phyloP scores from a whole-genome alignment of 305 asterid species.

The Coffea humblotiana region DNA sequence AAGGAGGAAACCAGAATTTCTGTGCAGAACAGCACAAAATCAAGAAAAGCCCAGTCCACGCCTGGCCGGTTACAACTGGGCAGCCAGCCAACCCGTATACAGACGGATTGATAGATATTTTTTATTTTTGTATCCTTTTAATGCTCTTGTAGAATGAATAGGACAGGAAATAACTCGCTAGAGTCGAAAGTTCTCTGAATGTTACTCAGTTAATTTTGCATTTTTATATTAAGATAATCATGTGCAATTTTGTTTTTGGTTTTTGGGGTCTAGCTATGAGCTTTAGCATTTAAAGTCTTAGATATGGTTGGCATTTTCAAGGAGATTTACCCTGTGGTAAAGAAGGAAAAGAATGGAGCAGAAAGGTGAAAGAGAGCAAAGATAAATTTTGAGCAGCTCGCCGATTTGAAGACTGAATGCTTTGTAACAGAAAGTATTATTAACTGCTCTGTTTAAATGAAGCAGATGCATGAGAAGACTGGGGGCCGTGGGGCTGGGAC shows the following conservation, averaged over 20 bases:
- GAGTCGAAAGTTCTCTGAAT: neutral
- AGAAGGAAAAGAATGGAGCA: neutral
- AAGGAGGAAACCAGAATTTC: conserved; percentile 4
- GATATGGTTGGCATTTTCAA: neutral
- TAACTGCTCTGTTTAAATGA: neutral
- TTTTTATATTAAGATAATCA: neutral
- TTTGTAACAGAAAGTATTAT: conserved; percentile 8
- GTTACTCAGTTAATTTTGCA: neutral
- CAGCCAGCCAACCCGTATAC: conserved; percentile 23
- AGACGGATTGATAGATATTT: conserved; percentile 21
- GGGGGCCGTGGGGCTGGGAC: too few relatives aligned
- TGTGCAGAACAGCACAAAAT: conserved; percentile 32
- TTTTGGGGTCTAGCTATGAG: neutral
- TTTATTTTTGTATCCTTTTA: neutral
- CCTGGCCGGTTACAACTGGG: conserved; percentile 25
- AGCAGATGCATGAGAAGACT: too few relatives aligned
- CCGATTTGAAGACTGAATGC: neutral
- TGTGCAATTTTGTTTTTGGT: too few relatives aligned
- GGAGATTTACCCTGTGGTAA: neutral
- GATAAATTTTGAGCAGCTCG: neutral
- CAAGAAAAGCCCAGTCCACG: conserved; percentile 27
- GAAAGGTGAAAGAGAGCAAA: neutral
- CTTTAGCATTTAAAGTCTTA: neutral
- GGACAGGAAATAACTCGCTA: neutral
- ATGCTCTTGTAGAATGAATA: neutral